Evolutionary conservation across 805 yeast genomes (phyloP), one percentile per base, ranked within the genome.

Genomic region (Metschnikowia continentalis): DNA sequence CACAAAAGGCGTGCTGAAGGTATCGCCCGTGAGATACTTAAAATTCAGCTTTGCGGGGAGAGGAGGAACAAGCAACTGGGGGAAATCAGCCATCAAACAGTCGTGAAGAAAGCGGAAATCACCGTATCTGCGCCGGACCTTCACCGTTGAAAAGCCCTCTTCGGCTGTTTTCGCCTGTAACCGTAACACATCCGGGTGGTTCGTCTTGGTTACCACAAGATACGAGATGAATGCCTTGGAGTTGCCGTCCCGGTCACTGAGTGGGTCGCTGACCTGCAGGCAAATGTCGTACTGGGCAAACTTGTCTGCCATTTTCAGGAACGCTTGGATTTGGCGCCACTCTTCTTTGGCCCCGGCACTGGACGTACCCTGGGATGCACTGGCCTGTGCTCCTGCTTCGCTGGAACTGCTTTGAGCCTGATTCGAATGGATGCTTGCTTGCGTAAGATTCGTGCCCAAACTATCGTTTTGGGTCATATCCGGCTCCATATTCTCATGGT

Each of bases 1-100:
- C 0, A 96, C 92, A 67, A 94, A 94, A 52, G 88, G 90, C 13
- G 81, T 76, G 26, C 92, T 83, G 65, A 92, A 92, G 36, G 98
- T 76, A 61, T 92, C 97, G 10, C 99, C 98, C 36, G 95, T 90
- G 47, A 92, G 77, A 68, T 94, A 92, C 65, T 92, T 96, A 59
- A 92, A 75, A 53, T 96, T 81, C 71, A 88, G 88, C 67, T 90
- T 91, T 54, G 92, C 95, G 0, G 99, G 99, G 48, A 92, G 75
- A 13, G 98, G 97, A 0, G 99, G 99, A 0, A 92, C 81, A 13
- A 94, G 81, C 53, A 88, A 77, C 3, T 94, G 87, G 0, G 97
- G 96, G 64, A 75, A 87, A 63, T 91, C 97, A 57, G 82, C 84
- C 46, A 76, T 66, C 48, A 92, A 72, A 50, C 89, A 83, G 54